phyloP scores from a whole-genome alignment of 1,139 yeast species.

The Scheffersomyces insectosa region DNA sequence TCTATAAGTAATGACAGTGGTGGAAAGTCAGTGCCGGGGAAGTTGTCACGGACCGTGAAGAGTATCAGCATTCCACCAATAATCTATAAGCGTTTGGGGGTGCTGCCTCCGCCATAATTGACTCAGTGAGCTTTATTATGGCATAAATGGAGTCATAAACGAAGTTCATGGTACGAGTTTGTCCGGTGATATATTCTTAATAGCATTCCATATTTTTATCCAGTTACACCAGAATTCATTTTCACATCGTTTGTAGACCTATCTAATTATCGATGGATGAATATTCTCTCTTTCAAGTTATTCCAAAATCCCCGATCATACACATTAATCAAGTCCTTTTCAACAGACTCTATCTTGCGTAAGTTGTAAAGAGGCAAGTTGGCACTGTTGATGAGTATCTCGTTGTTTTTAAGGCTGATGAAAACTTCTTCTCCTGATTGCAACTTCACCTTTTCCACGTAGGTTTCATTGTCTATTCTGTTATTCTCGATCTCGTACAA shows the following conservation, averaged over 20 bases:
- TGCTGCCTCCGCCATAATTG: too few relatives aligned
- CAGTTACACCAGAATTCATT: too few relatives aligned
- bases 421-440: conserved; percentile 19
- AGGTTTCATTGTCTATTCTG: conserved; percentile 10
- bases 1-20: too few relatives aligned
- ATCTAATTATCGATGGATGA: background rate
- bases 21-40: too few relatives aligned
- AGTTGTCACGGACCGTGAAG: too few relatives aligned
- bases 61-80: background rate
- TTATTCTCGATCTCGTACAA: conserved; percentile 21
- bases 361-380: conserved; percentile 16
- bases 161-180: too few relatives aligned
- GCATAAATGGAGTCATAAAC: too few relatives aligned
- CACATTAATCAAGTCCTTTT: conserved; percentile 53
- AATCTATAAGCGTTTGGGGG: background rate
- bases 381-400: conserved; percentile 17
- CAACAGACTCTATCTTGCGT: conserved; percentile 35
- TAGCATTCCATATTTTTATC: too few relatives aligned
- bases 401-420: conserved; percentile 30
- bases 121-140: too few relatives aligned
- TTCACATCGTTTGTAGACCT: too few relatives aligned
- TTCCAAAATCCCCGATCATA: conserved; percentile 66
- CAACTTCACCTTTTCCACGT: conserved; percentile 20
- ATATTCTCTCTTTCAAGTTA: conserved; percentile 42
- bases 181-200: too few relatives aligned